Conservation (phyloP, 1,284 basidiomycete species). For the Ganoderma meredithae region DNA sequence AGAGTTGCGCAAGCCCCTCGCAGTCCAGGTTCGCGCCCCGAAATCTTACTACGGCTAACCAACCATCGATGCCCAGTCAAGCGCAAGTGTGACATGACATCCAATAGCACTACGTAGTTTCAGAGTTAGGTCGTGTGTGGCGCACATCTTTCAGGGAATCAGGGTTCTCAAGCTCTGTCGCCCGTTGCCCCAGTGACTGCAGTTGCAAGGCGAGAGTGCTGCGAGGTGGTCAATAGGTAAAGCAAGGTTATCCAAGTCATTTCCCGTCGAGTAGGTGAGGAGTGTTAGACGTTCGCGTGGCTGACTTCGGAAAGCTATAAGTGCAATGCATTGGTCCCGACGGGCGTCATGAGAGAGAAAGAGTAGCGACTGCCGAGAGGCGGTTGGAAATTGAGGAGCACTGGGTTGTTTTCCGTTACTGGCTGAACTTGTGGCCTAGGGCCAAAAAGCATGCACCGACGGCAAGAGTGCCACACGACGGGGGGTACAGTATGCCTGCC, state of each 20-base stretch:
- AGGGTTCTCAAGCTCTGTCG: background rate
- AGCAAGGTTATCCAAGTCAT: background rate
- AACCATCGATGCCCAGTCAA: too few relatives aligned
- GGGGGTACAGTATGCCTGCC: background rate
- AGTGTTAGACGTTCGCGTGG: background rate
- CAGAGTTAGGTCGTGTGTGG: too few relatives aligned
- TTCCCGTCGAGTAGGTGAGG: background rate
- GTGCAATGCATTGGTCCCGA: background rate
- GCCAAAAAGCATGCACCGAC: background rate
- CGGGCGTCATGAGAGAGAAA: background rate
- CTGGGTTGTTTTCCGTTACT: background rate
- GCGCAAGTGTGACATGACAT: too few relatives aligned
- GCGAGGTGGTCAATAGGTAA: background rate
- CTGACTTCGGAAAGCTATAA: background rate
- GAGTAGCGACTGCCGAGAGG: background rate
- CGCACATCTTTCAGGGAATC: too few relatives aligned
- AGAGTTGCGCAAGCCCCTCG: background rate
- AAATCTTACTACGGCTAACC: background rate
- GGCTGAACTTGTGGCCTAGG: background rate
- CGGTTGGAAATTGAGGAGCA: background rate
- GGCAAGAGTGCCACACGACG: background rate
- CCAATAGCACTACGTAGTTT: too few relatives aligned
- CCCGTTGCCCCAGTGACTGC: background rate
- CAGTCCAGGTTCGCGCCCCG: background rate
- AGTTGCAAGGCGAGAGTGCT: background rate